phyloP scores from a whole-genome alignment of 2,329 filamentous ascomycete genomes.

The Diatrype stigma region DNA sequence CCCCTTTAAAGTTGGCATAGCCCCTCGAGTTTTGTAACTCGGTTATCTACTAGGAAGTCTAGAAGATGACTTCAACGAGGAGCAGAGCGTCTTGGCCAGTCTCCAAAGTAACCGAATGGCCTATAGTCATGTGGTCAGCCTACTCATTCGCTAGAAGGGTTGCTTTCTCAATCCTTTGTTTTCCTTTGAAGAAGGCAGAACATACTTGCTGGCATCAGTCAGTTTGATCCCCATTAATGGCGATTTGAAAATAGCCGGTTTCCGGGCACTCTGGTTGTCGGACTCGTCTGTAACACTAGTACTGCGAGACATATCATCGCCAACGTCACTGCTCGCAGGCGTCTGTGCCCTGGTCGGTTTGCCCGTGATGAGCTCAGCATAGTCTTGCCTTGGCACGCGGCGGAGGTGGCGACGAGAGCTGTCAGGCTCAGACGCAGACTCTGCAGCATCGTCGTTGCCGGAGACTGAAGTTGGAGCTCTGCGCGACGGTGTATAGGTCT shows the following conservation, averaged over 20 bases:
- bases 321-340: conserved; percentile 18
- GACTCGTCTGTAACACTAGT: neutral
- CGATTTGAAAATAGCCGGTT: neutral
- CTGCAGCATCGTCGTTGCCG: conserved; percentile 6
- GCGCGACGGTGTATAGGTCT: conserved; percentile 12
- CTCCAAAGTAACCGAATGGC: conserved; percentile 27
- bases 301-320: neutral
- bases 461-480: conserved; percentile 7
- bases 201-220: neutral
- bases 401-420: conserved; percentile 19
- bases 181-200: neutral
- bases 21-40: neutral
- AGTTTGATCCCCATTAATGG: neutral
- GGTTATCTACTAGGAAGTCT: conserved; percentile 1
- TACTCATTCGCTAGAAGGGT: too few relatives aligned
- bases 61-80: too few relatives aligned
- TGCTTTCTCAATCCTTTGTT: too few relatives aligned
- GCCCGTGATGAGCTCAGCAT: conserved; percentile 23
- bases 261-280: neutral
- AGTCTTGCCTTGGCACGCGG: conserved; percentile 21
- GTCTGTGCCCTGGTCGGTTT: conserved; percentile 20
- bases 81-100: conserved; percentile 28
- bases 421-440: conserved; percentile 6
- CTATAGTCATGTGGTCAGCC: too few relatives aligned
- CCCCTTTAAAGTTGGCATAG: too few relatives aligned